Evolutionary conservation across 169 alveolate genomes (phyloP).

Genomic region (Fabrea salina): DNA sequence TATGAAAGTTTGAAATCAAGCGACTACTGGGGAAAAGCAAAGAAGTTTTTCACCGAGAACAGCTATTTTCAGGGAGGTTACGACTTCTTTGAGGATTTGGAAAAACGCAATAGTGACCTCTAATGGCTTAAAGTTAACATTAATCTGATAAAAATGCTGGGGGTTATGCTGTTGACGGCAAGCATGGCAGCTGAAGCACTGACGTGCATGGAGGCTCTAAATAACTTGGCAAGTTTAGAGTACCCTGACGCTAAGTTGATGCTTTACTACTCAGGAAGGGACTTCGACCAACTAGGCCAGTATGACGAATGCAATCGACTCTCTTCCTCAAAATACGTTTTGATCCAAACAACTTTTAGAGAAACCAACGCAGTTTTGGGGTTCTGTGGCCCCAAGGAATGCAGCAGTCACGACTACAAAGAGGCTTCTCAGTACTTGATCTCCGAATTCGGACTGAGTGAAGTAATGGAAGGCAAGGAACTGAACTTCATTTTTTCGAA

Average conservation of each 20-base stretch:
- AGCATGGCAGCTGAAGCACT: no score
- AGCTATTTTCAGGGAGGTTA: no score
- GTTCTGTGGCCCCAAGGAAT: conserved; percentile 14
- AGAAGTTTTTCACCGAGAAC: no score
- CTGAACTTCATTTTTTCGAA: not conserved
- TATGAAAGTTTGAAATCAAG: no score
- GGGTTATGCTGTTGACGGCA: no score
- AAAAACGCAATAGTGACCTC: no score
- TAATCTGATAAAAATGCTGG: no score
- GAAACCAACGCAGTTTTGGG: not conserved
- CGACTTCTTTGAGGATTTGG: no score
- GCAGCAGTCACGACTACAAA: not conserved
- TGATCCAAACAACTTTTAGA: not conserved
- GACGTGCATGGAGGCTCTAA: no score
- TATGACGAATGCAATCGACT: conserved; percentile 9
- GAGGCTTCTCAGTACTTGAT: not conserved
- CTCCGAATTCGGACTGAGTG: not conserved
- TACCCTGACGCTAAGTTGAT: not conserved
- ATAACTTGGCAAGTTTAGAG: no score
- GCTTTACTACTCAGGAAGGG: conserved; percentile 19
- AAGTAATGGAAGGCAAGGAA: not conserved
- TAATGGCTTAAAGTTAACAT: no score
- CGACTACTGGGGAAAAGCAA: no score
- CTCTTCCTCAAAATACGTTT: not conserved
- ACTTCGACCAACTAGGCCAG: conserved; percentile 11